phyloP scores from a whole-genome alignment of 306 rosid species.

The Castanea mollissima region DNA sequence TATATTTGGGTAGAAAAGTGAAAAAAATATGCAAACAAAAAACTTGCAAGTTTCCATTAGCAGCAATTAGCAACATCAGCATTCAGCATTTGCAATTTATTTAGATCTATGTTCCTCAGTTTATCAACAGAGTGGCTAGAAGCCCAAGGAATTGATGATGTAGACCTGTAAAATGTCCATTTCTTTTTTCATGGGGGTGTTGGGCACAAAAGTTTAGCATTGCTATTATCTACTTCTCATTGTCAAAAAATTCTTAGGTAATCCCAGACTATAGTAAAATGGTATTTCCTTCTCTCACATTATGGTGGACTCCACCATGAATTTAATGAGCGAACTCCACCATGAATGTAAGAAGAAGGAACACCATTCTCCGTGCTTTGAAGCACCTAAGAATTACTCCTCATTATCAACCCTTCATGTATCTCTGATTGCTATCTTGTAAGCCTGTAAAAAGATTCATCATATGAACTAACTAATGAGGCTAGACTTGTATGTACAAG shows the following conservation, averaged over 20 bases:
- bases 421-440: conserved; percentile 48
- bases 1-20: not conserved
- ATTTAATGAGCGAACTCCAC: too few relatives aligned
- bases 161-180: conserved; percentile 39
- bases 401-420: conserved; percentile 24
- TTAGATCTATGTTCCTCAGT: not conserved
- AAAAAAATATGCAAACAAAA: not conserved
- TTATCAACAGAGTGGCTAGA: too few relatives aligned
- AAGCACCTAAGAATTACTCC: too few relatives aligned
- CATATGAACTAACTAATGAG: not conserved
- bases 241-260: not conserved
- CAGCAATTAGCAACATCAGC: not conserved
- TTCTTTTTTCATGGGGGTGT: conserved; percentile 46
- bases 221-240: conserved; percentile 40
- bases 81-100: not conserved
- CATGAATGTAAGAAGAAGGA: too few relatives aligned
- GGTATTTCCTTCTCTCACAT: too few relatives aligned
- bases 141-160: conserved; percentile 7
- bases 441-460: conserved; percentile 32
- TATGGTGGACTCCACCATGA: too few relatives aligned
- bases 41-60: not conserved
- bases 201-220: conserved; percentile 43
- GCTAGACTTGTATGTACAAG: not conserved
- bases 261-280: too few relatives aligned
- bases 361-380: too few relatives aligned